These are phyloP conservation scores for Areca catechu DNA, from an alignment of 176 grass and related monocot species.

Conservation along the genomic window DNA sequence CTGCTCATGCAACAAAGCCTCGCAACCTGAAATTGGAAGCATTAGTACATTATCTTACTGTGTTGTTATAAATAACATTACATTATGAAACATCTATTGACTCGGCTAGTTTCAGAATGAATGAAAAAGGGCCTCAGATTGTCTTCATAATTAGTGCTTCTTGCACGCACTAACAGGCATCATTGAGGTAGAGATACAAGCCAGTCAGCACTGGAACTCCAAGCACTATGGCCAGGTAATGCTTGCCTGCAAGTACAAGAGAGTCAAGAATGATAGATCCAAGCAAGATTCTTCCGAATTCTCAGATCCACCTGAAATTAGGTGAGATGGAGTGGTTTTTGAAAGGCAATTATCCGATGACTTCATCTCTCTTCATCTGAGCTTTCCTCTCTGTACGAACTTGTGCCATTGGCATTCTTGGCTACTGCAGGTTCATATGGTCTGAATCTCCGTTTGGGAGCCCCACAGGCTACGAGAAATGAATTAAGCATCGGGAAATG, in stretches of 20 bases:
- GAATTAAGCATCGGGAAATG: too few species aligned
- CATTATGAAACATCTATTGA: too few species aligned
- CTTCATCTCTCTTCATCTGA: slow-evolving; percentile 64
- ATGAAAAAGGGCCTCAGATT: too few species aligned
- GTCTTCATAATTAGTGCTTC: too few species aligned
- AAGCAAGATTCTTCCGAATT: background rate
- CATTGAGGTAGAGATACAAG: slow-evolving; percentile 75
- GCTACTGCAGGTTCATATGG: slow-evolving; percentile 43
- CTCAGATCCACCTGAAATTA: too few species aligned
- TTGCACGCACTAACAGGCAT: slow-evolving; percentile 29
- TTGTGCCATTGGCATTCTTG: slow-evolving; percentile 48
- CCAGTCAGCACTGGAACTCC: slow-evolving; percentile 42
- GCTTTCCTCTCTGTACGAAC: slow-evolving; percentile 78
- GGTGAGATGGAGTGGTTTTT: background rate
- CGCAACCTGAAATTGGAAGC: too few species aligned
- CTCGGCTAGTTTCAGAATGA: too few species aligned
- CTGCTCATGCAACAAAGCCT: too few species aligned
- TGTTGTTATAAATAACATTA: too few species aligned
- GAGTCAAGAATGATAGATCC: background rate
- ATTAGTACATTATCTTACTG: too few species aligned
- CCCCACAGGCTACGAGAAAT: slow-evolving; percentile 57
- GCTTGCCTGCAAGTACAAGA: slow-evolving; percentile 33
- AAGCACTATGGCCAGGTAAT: slow-evolving; percentile 48
- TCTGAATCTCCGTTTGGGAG: slow-evolving; percentile 84
- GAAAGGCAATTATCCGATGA: slow-evolving; percentile 35